Percentiles rank a stretch among this genome's conserved stretches.
phyloP scores from a whole-genome alignment of 352 stramenopile species.

The Albugo laibachii region DNA sequence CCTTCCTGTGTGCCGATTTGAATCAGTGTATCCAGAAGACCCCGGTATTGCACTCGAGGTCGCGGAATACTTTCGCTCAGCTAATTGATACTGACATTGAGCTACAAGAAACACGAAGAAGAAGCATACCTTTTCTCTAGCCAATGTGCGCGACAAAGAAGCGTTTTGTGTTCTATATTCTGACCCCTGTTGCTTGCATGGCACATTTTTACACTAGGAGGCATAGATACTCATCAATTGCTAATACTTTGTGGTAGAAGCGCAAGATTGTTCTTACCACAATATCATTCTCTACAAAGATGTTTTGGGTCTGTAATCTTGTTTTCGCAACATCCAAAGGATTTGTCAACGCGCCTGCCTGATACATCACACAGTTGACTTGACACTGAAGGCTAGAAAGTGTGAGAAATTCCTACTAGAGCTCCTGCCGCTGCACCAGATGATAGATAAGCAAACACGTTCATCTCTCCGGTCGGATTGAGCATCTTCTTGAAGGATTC shows the following conservation, averaged over 20 bases:
- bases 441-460: constrained; percentile 82
- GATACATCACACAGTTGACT: not conserved
- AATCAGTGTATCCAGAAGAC: constrained; percentile 46
- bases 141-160: no score
- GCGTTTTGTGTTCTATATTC: no score
- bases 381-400: not conserved
- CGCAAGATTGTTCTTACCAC: constrained; percentile 16
- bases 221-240: no score
- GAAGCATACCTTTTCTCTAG: no score
- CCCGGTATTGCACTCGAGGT: constrained; percentile 45
- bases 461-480: constrained; percentile 74
- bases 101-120: no score
- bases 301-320: constrained; percentile 86
- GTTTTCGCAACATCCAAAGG: constrained; percentile 99
- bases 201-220: no score
- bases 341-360: constrained; percentile 84
- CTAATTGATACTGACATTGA: no score
- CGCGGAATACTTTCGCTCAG: no score
- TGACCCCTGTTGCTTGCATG: not conserved
- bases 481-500: constrained; percentile 91
- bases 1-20: constrained; percentile 90
- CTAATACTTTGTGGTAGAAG: not conserved
- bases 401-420: constrained; percentile 33
- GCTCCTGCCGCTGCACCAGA: constrained; percentile 86
- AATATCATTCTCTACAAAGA: constrained; percentile 33